Evolutionary conservation across 257 asterid species (phyloP).

Genomic region (Jacaranda mimosifolia): DNA sequence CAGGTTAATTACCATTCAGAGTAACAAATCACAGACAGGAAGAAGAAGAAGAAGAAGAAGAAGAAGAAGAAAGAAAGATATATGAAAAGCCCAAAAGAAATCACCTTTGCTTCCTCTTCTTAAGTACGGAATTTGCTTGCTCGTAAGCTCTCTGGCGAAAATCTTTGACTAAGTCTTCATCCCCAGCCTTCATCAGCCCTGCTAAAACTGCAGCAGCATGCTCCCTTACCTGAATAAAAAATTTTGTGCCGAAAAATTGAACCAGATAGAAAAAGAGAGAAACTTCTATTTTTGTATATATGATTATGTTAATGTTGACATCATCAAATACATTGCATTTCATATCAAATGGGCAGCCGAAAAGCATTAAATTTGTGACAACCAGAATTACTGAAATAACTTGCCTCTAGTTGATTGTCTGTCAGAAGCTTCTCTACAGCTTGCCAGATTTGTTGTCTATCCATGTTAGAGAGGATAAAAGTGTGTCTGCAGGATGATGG

Average conservation of each 20-base stretch:
- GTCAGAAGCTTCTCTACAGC: conserved; percentile 85
- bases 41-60: not conserved
- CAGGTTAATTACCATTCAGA: conserved; percentile 14
- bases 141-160: conserved; percentile 85
- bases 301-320: conserved; percentile 9
- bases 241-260: conserved; percentile 22
- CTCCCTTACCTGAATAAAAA: conserved; percentile 82
- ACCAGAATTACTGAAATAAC: conserved; percentile 37
- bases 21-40: not conserved
- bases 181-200: conserved; percentile 94
- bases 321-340: conserved; percentile 3
- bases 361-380: conserved; percentile 23
- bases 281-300: not conserved
- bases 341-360: conserved; percentile 10
- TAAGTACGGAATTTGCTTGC: conserved; percentile 71
- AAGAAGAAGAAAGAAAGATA: conserved; percentile 20
- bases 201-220: conserved; percentile 99
- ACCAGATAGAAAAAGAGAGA: conserved; percentile 25
- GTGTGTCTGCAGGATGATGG: conserved; percentile 74
- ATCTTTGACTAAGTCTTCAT: conserved; percentile 71
- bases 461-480: conserved; percentile 71
- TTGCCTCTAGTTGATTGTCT: conserved; percentile 95
- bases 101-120: conserved; percentile 80
- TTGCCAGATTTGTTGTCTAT: conserved; percentile 83
- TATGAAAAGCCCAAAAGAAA: conserved; percentile 29